These are phyloP conservation scores for Fusarium piperis DNA, from an alignment of 2,329 filamentous ascomycete species.

Conservation along the genomic window DNA sequence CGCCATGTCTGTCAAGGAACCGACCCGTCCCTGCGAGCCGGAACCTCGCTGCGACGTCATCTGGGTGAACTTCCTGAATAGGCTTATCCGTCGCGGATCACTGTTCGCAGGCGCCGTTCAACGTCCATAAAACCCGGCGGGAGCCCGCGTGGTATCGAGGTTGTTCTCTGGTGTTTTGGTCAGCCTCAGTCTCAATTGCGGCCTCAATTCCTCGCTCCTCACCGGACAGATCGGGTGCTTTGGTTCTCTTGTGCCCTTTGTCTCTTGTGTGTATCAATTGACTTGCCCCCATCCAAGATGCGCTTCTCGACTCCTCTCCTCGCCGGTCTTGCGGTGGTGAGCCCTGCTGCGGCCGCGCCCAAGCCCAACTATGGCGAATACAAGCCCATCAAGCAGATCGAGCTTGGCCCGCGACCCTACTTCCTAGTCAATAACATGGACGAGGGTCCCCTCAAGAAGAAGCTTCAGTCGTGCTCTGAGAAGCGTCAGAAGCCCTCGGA, in stretches of 20 bases:
- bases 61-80: slow-evolving; percentile 24
- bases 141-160: slow-evolving; percentile 5
- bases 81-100: slow-evolving; percentile 32
- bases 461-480: slow-evolving; percentile 67
- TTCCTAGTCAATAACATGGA: slow-evolving; percentile 73
- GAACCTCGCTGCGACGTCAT: slow-evolving; percentile 19
- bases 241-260: neutral
- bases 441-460: slow-evolving; percentile 65
- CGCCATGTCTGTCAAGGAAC: slow-evolving; percentile 9
- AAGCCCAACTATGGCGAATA: slow-evolving; percentile 27
- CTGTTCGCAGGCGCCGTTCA: neutral
- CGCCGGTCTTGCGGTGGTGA: slow-evolving; percentile 44
- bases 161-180: neutral
- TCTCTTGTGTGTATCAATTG: slow-evolving; percentile 12
- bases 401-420: slow-evolving; percentile 71
- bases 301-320: slow-evolving; percentile 44
- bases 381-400: slow-evolving; percentile 58
- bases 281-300: slow-evolving; percentile 39
- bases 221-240: slow-evolving; percentile 4
- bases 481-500: slow-evolving; percentile 59
- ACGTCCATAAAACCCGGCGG: slow-evolving; percentile 31
- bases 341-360: slow-evolving; percentile 43
- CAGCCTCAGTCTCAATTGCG: slow-evolving; percentile 26
- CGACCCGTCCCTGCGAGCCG: slow-evolving; percentile 12
- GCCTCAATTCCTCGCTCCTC: slow-evolving; percentile 5